A percentile compares a stretch with the other conserved stretches of the same genome.
Conservation (phyloP, 495 filamentous ascomycete genomes). For the Staphylotrichum tortipilum region DNA sequence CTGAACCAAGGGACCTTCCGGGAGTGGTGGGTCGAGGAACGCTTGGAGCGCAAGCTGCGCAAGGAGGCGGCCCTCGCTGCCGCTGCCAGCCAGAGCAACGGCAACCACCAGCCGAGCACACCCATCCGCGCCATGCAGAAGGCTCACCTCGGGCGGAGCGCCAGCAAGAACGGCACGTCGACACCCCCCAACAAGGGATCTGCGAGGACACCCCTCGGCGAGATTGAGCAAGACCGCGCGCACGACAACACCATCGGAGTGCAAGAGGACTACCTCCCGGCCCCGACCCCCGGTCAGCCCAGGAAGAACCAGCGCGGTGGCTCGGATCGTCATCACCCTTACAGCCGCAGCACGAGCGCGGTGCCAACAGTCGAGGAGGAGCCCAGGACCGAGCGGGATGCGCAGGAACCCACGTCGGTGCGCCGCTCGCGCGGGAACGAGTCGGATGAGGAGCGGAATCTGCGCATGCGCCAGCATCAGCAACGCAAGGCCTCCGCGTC, state of each 20-base stretch:
- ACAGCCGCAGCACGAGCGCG: slow-evolving; percentile 32
- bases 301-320: slow-evolving; percentile 61
- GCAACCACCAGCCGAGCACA: slow-evolving; percentile 50
- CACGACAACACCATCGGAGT: slow-evolving; percentile 40
- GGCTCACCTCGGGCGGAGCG: slow-evolving; percentile 30
- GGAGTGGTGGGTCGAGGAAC: slow-evolving; percentile 96
- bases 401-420: slow-evolving; percentile 38
- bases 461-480: slow-evolving; percentile 58
- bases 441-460: slow-evolving; percentile 68
- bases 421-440: slow-evolving; percentile 53
- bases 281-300: slow-evolving; percentile 91
- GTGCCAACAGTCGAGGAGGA: slow-evolving; percentile 40
- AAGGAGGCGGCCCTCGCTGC: slow-evolving; percentile 47
- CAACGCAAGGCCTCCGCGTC: slow-evolving; percentile 45
- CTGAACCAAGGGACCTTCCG: slow-evolving; percentile 94
- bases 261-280: slow-evolving; percentile 78
- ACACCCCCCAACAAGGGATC: slow-evolving; percentile 77
- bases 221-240: slow-evolving; percentile 73
- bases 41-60: slow-evolving; percentile 51
- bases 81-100: slow-evolving; percentile 28
- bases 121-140: slow-evolving; percentile 69
- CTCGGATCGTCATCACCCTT: slow-evolving; percentile 45
- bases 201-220: slow-evolving; percentile 75
- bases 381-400: slow-evolving; percentile 5
- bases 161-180: slow-evolving; percentile 53